Conservation (phyloP, 805 yeast species). For the Candida berthetii region DNA sequence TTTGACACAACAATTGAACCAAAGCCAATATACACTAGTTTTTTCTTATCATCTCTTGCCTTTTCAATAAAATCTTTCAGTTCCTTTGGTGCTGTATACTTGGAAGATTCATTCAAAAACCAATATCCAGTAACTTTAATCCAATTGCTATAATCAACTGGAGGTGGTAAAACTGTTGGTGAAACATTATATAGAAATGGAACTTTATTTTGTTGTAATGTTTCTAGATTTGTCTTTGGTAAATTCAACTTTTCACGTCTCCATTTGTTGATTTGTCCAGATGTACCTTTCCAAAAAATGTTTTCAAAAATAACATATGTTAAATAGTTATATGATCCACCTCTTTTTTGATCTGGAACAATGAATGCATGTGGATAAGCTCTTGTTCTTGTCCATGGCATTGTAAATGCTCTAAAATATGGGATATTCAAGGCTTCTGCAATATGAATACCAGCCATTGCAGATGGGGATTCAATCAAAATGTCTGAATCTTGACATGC, state of each 20-base stretch:
- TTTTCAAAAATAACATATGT: slow-evolving; percentile 93
- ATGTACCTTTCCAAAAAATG: slow-evolving; percentile 88
- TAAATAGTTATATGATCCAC: slow-evolving; percentile 88
- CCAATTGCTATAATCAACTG: slow-evolving; percentile 94
- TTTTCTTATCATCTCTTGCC: slow-evolving; percentile 58
- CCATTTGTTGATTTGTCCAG: slow-evolving; percentile 86
- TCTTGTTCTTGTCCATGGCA: slow-evolving; percentile 97
- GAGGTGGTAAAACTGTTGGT: slow-evolving; percentile 85
- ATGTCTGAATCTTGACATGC: slow-evolving; percentile 82
- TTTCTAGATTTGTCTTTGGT: slow-evolving; percentile 62
- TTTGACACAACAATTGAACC: slow-evolving; percentile 91
- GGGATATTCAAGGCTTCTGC: slow-evolving; percentile 91
- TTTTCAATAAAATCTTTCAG: slow-evolving; percentile 51
- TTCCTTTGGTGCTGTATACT: slow-evolving; percentile 54
- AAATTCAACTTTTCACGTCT: slow-evolving; percentile 60
- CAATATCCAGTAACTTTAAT: slow-evolving; percentile 94
- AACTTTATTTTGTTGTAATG: slow-evolving; percentile 68
- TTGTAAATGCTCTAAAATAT: slow-evolving; percentile 90
- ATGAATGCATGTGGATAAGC: slow-evolving; percentile 96
- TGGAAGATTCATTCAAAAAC: slow-evolving; percentile 68
- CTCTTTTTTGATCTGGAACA: slow-evolving; percentile 89
- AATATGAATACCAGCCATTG: slow-evolving; percentile 92
- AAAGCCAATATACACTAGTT: slow-evolving; percentile 87
- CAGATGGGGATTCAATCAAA: slow-evolving; percentile 91
- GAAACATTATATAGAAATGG: slow-evolving; percentile 90